Base-by-base conservation (phyloP, 805 yeast genomes). In the Sugiyamaella marilandica region DNA sequence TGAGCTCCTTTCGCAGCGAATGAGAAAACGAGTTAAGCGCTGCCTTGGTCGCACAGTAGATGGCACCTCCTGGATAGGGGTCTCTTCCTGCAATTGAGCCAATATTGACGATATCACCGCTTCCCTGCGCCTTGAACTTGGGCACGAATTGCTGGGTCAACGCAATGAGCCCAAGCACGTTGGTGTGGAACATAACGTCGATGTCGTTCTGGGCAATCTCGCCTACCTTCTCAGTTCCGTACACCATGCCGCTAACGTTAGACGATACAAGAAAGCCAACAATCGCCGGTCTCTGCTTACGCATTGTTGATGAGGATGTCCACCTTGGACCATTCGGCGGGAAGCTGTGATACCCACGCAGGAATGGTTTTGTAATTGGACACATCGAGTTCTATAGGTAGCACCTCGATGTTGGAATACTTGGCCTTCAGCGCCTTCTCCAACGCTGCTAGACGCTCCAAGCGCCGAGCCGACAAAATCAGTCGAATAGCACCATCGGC, bases 141-240 rank as follows among this genome's bases (percentile, higher is more conserved):
- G 84, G 84, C 45, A 92, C 70, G 24, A 90, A 77, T 5, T 84
- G 82, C 69, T 92, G 96, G 5, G 97, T 90, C 56, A 91, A 70
- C 31, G 85, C 80, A 55, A 91, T 86, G 68, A 91, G 74, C 2
- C 96, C 97, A 53, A 88, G 66, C 2, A 92, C 97, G 64, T 91
- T 92, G 54, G 97, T 89, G 62, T 84, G 77, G 70, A 87, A 83
- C 89, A 89, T 88, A 45, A 77, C 81, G 46, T 77, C 74, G 45
- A 89, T 79, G 64, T 90, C 96, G 4, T 71, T 70, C n/a, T 75
- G 69, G 1, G 70, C 69, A 56, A 92, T 82, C 3, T 73, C 71
- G 13, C 97, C 97, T 51, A 90, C 85, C 51, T 76, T 75, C 39
- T 85, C 96, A 51, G 77, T 73, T 2, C 97, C 97, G 45, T 82